phyloP scores from a whole-genome alignment of 345 rosid species.

The Eutrema japonicum region DNA sequence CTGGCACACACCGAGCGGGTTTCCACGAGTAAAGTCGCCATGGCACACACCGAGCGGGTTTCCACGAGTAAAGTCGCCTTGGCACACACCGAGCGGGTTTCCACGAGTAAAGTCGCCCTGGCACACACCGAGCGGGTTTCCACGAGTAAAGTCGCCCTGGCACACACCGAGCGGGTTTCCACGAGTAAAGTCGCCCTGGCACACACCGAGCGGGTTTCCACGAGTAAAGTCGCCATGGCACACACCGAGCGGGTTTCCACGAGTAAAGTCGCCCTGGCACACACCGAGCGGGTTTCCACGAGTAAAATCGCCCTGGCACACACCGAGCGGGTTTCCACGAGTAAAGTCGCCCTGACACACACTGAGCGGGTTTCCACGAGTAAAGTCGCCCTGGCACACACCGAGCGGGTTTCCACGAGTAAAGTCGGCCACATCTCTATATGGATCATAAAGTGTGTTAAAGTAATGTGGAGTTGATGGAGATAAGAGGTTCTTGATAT shows the following conservation, averaged over 20 bases:
- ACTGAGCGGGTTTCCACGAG: conserved; percentile 47
- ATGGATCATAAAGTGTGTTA: conserved; percentile 67
- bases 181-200: conserved; percentile 18
- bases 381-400: conserved; percentile 15
- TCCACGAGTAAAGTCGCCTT: conserved; percentile 53
- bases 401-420: conserved; percentile 55
- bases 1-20: conserved; percentile 28
- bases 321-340: too few species aligned
- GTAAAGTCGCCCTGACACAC: too few species aligned
- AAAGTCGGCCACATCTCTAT: conserved; percentile 55
- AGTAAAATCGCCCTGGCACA: too few species aligned
- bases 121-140: too few species aligned
- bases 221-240: conserved; percentile 46
- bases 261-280: conserved; percentile 45
- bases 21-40: conserved; percentile 38
- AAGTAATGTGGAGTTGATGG: conserved; percentile 59
- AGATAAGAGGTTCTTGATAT: conserved; percentile 52
- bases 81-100: too few species aligned
- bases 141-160: too few species aligned
- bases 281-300: too few species aligned
- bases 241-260: conserved; percentile 55
- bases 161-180: conserved; percentile 43
- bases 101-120: too few species aligned
- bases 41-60: conserved; percentile 51
- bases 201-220: conserved; percentile 56